These are phyloP conservation scores for Solanum chilense DNA, from an alignment of 257 asterid genomes.

Conservation along the genomic window DNA sequence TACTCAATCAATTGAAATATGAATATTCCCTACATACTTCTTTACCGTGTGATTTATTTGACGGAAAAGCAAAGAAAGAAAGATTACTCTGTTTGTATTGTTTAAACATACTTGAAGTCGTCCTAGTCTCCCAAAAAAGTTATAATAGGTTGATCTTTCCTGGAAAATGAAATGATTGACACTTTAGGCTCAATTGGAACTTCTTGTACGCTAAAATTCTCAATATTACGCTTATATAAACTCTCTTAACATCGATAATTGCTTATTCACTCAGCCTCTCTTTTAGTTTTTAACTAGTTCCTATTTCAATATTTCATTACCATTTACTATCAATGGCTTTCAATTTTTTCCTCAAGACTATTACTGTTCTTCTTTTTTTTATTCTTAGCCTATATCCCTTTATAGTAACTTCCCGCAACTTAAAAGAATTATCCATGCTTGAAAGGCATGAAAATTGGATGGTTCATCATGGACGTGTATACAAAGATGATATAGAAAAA, in stretches of 20 bases:
- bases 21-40: too few species aligned
- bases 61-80: not conserved
- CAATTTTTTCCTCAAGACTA: not conserved
- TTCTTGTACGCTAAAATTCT: not conserved
- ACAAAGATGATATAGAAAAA: constrained; percentile 21
- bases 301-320: not conserved
- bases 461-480: constrained; percentile 9
- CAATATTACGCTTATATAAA: not conserved
- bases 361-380: not conserved
- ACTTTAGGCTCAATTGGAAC: not conserved
- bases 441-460: constrained; percentile 28
- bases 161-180: not conserved
- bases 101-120: not conserved
- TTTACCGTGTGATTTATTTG: too few species aligned
- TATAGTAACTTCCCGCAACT: not conserved
- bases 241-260: not conserved
- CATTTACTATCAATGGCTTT: not conserved
- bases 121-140: not conserved
- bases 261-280: not conserved
- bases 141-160: not conserved
- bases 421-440: constrained; percentile 1
- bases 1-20: too few species aligned
- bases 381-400: not conserved
- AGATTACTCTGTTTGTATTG: not conserved
- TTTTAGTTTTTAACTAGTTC: not conserved